These are phyloP conservation scores for Rhododendron ferrugineum DNA, from an alignment of 148 eudicot species.

Conservation along the genomic window DNA sequence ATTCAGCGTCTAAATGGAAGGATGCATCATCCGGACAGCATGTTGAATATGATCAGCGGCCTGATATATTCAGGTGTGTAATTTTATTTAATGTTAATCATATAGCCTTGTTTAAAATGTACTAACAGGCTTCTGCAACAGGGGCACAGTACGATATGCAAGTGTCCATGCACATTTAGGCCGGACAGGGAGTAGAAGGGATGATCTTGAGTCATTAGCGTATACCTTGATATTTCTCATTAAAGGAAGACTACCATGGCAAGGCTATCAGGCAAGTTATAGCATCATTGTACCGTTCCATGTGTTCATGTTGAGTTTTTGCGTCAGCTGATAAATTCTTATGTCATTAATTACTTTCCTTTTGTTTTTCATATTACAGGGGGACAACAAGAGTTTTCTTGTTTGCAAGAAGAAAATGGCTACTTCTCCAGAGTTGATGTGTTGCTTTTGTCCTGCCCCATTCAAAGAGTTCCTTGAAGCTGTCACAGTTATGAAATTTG, in stretches of 20 bases:
- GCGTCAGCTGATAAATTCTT: background rate
- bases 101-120: background rate
- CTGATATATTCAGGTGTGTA: constrained; percentile 88
- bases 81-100: background rate
- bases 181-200: constrained; percentile 89
- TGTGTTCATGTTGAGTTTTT: background rate
- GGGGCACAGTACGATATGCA: constrained; percentile 95
- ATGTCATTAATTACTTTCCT: constrained; percentile 5
- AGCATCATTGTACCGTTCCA: constrained; percentile 1
- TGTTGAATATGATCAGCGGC: constrained; percentile 94
- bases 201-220: constrained; percentile 79
- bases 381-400: constrained; percentile 91
- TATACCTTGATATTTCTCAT: constrained; percentile 74
- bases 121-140: constrained; percentile 24
- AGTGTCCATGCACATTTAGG: constrained; percentile 98
- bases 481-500: constrained; percentile 88
- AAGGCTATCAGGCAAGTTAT: constrained; percentile 74
- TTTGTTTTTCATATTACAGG: constrained; percentile 38
- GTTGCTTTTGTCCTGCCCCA: constrained; percentile 91
- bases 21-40: constrained; percentile 80
- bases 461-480: constrained; percentile 87
- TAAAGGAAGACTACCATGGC: constrained; percentile 78
- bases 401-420: constrained; percentile 89
- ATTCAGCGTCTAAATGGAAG: constrained; percentile 89
- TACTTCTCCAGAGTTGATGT: constrained; percentile 90